Conservation (phyloP, 2,329 filamentous ascomycete species). For the Teratosphaeria destructans region DNA sequence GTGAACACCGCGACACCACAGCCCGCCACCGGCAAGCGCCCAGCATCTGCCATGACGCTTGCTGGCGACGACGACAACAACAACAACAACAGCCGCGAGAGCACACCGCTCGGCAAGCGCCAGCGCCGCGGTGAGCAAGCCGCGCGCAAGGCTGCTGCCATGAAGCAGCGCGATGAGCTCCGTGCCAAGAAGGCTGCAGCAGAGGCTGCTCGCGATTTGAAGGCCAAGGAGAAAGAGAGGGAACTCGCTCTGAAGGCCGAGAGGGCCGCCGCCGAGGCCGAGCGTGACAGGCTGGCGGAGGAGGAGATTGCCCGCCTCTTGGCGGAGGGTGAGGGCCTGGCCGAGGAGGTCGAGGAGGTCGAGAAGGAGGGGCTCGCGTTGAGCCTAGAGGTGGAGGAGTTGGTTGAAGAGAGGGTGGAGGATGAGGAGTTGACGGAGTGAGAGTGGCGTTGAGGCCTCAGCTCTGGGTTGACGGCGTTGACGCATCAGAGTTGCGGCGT, state of each 20-base stretch:
- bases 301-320: background rate
- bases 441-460: background rate
- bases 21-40: slow-evolving; percentile 2
- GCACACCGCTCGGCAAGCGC: slow-evolving; percentile 4
- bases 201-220: slow-evolving; percentile 1
- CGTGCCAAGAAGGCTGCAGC: background rate
- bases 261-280: background rate
- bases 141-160: background rate
- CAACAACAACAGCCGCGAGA: background rate
- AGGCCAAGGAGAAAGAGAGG: background rate
- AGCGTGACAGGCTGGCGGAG: background rate
- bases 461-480: background rate
- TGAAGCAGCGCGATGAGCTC: slow-evolving; percentile 2
- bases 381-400: background rate
- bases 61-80: background rate
- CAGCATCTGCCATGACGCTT: background rate
- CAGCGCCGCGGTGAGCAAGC: slow-evolving; percentile 6
- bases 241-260: background rate
- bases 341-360: background rate
- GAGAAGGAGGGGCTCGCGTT: background rate
- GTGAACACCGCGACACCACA: background rate
- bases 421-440: slow-evolving; percentile 9
- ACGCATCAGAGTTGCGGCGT: background rate
- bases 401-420: slow-evolving; percentile 1
- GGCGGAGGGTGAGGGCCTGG: background rate